Base-by-base conservation (phyloP, 306 rosid genomes). In the Vigna angularis region DNA sequence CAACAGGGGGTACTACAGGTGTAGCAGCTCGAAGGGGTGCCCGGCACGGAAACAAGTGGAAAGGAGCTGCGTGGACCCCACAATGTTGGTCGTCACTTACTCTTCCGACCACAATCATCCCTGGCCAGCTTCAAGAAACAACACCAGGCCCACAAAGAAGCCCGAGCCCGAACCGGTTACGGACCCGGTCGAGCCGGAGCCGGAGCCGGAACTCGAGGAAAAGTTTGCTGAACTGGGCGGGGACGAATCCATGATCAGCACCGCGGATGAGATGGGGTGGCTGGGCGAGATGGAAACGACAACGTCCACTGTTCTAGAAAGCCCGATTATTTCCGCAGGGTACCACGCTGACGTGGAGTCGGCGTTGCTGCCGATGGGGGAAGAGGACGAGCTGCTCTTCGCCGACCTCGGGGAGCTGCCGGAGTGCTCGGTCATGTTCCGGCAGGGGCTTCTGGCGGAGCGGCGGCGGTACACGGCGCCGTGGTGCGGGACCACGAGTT, bases 11-110 rank as follows among this genome's bases (percentile, higher is more conserved):
- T 92, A 92, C 82, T 92, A 92, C 81, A 78, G 97, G 64, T 92
- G 97, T 50, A 92, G 97, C 82, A 95, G 97, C 75, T 91, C 97
- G 1, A 95, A 95, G 67, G 99, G 99, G 0, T 95, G 99, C 48
- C 99, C 99, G 0, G 99, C 99, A 3, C 85, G 98, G 78, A 95
- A 95, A 57, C 98, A 95, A 81, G 98, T 95, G 9, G 98, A 95
- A 81, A 90, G 94, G 70, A 93, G 93, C 81, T 85, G 90, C 1
- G 48, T 73, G 85, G 98, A 95, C 81, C 99, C 99, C 81, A 86
- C 96, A 32, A 95, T 86, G 98, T 84, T 95, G 28, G 76, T 93
- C 28, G 86, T 95, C 55, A 91, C 99, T 10, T 95, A 95, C 88
- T 85, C 98, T 16, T 79, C 87, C 67, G 99, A 95, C 3, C 99